Evolutionary conservation across 169 alveolate species (phyloP), one percentile per base, ranked within the genome.

Genomic region (Babesia microti): DNA sequence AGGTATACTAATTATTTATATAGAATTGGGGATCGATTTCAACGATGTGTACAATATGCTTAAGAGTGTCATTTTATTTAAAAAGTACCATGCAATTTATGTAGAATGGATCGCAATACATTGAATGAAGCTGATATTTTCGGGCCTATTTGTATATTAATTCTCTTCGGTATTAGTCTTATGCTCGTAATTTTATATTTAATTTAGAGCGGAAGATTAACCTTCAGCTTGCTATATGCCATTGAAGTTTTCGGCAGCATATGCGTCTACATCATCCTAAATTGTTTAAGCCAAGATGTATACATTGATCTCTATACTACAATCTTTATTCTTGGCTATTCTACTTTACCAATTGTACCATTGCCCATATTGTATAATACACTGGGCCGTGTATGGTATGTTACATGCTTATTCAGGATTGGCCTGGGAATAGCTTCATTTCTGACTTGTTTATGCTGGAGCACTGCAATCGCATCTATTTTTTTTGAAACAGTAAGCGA

Each of bases 401-500:
- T n/a, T n/a, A n/a, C n/a, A n/a, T n/a, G n/a, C n/a, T n/a, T n/a
- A 1, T 61, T 61, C 18, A 35, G 44, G 23, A 52, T 41, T 22
- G 36, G 44, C 19, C 37, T 61, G 3, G 28, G 51, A 7, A 40
- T 44, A 9, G 6, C 40, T 9, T 41, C 53, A 21, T 44, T 61
- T 6, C 47, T 45, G 56, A 22, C 37, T 0, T 61, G 69, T 28
- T 67, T 61, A n/a, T 30, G 30, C 9, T 61, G 74, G 74, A 61
- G 74, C 53, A 61, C 74, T 2, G 36, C 59, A 3, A 47, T 68
- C 4, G 74, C 74, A 0, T 42, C 74, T 4, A 39, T 45, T 21
- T 54, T 61, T 4, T 22, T 53, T 0, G 24, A 42, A 17, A 24
- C 12, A 58, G 74, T 61, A 33, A 1, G 74, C 41, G 15, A 11